A percentile compares a stretch with the other conserved stretches of the same genome.
Evolutionary conservation across 805 yeast genomes (phyloP).

Genomic region (Tanozyma kutaoensis): DNA sequence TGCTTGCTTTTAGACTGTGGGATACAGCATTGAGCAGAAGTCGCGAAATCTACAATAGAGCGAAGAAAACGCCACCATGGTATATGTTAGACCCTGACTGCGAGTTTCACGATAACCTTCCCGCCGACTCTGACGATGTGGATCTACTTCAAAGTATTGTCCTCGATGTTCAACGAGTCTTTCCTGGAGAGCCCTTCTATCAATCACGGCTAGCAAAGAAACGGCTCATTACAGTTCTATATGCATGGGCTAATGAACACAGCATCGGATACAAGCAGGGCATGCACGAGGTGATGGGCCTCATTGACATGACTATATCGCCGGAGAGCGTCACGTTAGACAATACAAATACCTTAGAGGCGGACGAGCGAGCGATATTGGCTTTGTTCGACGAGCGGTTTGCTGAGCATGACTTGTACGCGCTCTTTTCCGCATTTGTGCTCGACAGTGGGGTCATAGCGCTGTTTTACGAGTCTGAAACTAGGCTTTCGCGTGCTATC

Average conservation of each 20-base stretch:
- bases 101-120: conserved; percentile 9
- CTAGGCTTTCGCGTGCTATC: conserved; percentile 29
- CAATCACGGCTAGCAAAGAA: conserved; percentile 10
- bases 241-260: conserved; percentile 38
- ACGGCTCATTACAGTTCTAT: conserved; percentile 29
- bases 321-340: conserved; percentile 17
- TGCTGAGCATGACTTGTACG: conserved; percentile 29
- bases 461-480: conserved; percentile 23
- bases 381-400: conserved; percentile 24
- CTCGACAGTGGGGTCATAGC: conserved; percentile 23
- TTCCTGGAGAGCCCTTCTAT: conserved; percentile 31
- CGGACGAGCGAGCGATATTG: conserved; percentile 20
- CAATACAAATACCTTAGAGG: conserved; percentile 5
- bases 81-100: conserved; percentile 15
- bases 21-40: conserved; percentile 18
- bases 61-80: conserved; percentile 26
- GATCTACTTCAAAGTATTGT: conserved; percentile 30
- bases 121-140: conserved; percentile 13
- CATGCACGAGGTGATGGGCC: conserved; percentile 38
- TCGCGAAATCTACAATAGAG: conserved; percentile 14
- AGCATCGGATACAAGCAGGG: conserved; percentile 36
- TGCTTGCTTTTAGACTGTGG: too few relatives aligned
- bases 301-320: conserved; percentile 27
- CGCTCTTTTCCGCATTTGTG: conserved; percentile 29
- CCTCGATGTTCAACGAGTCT: conserved; percentile 38